Conservation (phyloP, 1,139 yeast species). For the Yamadazyma triangularis region DNA sequence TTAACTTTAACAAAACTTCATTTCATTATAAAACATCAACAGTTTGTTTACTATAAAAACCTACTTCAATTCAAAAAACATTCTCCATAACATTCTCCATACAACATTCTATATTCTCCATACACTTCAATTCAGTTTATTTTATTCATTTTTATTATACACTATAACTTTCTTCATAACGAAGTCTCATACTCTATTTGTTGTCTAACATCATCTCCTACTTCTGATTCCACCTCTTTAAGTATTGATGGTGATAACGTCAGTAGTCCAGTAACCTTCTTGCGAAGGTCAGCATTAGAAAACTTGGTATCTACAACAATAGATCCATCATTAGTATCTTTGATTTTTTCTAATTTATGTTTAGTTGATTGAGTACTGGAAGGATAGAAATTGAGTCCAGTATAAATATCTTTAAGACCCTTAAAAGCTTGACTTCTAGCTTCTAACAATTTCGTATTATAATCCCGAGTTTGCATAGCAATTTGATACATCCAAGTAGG, state of each 20-base stretch:
- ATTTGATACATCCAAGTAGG: constrained; percentile 87
- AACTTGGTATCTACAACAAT: constrained; percentile 51
- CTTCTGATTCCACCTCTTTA: constrained; percentile 53
- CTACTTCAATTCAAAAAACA: background rate
- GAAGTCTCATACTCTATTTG: constrained; percentile 57
- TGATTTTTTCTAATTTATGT: constrained; percentile 19
- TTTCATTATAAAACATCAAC: background rate
- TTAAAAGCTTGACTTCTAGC: constrained; percentile 55
- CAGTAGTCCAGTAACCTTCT: constrained; percentile 58
- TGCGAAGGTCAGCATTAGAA: constrained; percentile 36
- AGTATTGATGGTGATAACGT: constrained; percentile 56
- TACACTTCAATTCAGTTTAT: background rate
- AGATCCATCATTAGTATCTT: constrained; percentile 6
- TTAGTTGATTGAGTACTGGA: constrained; percentile 66
- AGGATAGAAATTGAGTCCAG: constrained; percentile 75
- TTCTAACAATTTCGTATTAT: constrained; percentile 58
- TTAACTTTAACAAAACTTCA: too few relatives aligned
- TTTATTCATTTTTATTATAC: background rate
- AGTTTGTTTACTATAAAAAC: background rate
- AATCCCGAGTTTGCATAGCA: constrained; percentile 69
- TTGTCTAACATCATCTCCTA: constrained; percentile 54
- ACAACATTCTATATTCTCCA: too few relatives aligned
- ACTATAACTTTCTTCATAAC: too few relatives aligned
- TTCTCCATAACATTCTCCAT: background rate
- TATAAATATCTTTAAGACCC: constrained; percentile 76